Evolutionary conservation across 108 stramenopile genomes (phyloP), one percentile per base, ranked within the genome.

Genomic region (Cyclotella atomus): DNA sequence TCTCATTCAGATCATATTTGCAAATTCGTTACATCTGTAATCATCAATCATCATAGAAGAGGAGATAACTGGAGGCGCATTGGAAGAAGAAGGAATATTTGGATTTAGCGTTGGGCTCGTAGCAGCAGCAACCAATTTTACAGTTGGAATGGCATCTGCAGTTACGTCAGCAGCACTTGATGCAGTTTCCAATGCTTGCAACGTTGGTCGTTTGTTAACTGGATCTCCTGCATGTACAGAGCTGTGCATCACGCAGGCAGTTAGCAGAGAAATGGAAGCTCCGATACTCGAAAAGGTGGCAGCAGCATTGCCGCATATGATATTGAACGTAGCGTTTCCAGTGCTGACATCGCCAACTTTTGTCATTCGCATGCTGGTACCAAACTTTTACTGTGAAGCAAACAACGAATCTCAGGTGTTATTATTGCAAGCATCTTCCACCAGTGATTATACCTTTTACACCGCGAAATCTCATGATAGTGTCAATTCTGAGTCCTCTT

Each of bases 31-130:
- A 12, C 38, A 41, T 9, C 38, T 41, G 9, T 6, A 9, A 41
- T 6, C 6, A 9, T 12, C 12, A 9, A 41, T 41, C 12, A 12
- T 41, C n/a, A 4, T 17, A 49, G 47, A 49, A n/a, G 47, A 12
- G 9, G 47, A 49, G 9, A 49, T 49, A 9, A 57, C 56, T 0
- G 56, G 56, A 3, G 56, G 56, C 2, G n/a, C 25, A 23, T 41
- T 64, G 30, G 73, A 74, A 74, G 64, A 74, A 15, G 73, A 74
- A 43, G 73, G 73, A 12, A 45, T 74, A 17, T 54, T 74, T 21
- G 73, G 73, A 3, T 36, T 74, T 2, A 61, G 60, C 41, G 3
- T 61, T 24, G 28, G 36, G 21, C 19, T 61, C 20, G 67, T 67
- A 3, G 44, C 59, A 6, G 47, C 59, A 16, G 54, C 67, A 4